Percentiles rank a stretch among this genome's conserved stretches.
These are phyloP conservation scores for Xylaria sp. DNA, from an alignment of 2,329 filamentous ascomycete genomes.

Conservation along the genomic window DNA sequence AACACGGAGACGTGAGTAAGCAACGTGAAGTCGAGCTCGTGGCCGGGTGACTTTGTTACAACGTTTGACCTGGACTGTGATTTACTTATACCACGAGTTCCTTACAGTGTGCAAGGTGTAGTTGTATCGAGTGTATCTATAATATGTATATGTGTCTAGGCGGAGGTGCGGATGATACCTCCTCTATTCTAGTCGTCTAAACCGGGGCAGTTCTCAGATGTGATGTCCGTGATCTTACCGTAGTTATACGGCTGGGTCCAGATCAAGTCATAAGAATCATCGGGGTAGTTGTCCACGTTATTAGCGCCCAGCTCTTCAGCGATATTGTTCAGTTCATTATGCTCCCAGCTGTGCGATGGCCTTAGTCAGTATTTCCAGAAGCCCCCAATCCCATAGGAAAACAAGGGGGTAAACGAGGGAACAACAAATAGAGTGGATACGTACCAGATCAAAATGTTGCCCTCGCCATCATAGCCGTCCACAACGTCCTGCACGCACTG, in stretches of 20 bases:
- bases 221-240: constrained; percentile 55
- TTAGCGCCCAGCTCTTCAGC: constrained; percentile 60
- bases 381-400: neutral
- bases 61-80: too few relatives aligned
- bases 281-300: constrained; percentile 62
- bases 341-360: constrained; percentile 63
- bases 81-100: neutral
- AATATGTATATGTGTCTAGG: neutral
- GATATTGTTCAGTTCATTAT: constrained; percentile 63
- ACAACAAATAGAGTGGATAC: constrained; percentile 17
- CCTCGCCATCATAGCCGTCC: constrained; percentile 57
- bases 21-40: too few relatives aligned
- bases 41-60: too few relatives aligned
- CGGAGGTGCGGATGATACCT: neutral
- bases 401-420: neutral
- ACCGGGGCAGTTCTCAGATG: constrained; percentile 65
- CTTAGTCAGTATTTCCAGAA: constrained; percentile 13
- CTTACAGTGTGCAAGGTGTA: neutral
- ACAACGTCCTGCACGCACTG: constrained; percentile 65
- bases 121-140: neutral
- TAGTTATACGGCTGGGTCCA: constrained; percentile 68
- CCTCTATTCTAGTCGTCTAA: constrained; percentile 53
- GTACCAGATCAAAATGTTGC: constrained; percentile 69
- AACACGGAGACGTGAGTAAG: too few relatives aligned
- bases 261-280: constrained; percentile 64